A percentile compares a stretch with the other conserved stretches of the same genome.
phyloP scores from a whole-genome alignment of 805 yeast species.

The Yamadazyma ubonensis region DNA sequence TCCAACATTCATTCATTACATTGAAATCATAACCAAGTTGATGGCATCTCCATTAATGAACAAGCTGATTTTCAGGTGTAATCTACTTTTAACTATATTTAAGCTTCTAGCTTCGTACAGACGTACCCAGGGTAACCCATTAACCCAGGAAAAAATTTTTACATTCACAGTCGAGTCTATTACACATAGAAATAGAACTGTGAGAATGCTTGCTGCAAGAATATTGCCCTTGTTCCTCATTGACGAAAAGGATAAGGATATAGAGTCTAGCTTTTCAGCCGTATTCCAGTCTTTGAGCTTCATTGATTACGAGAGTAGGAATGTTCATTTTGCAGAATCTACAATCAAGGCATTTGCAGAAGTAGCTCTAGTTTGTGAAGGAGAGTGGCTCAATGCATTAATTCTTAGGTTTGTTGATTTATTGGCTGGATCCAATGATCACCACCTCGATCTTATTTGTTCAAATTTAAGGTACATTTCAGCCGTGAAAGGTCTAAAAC shows the following conservation, averaged over 20 bases:
- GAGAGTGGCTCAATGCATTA: constrained; percentile 66
- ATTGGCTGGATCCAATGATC: constrained; percentile 62
- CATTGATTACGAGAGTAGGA: constrained; percentile 36
- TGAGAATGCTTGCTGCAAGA: constrained; percentile 52
- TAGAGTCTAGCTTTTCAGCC: constrained; percentile 41
- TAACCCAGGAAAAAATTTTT: constrained; percentile 29
- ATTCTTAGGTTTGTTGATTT: constrained; percentile 64
- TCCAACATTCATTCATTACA: too few species aligned
- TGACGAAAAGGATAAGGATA: constrained; percentile 33
- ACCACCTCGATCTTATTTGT: constrained; percentile 66
- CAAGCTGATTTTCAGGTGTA: constrained; percentile 33
- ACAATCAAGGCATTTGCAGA: constrained; percentile 62
- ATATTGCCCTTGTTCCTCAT: constrained; percentile 54
- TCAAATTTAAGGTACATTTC: constrained; percentile 64
- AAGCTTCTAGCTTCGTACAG: constrained; percentile 53
- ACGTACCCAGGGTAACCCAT: constrained; percentile 40
- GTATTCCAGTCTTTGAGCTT: constrained; percentile 41
- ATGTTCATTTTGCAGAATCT: constrained; percentile 51
- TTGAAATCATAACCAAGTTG: too few species aligned
- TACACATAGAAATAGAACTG: constrained; percentile 46
- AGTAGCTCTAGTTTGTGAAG: constrained; percentile 58
- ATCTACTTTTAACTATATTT: constrained; percentile 48
- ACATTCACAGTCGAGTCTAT: constrained; percentile 34
- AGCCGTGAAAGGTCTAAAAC: constrained; percentile 52
- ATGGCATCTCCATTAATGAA: not conserved